Evolutionary conservation across 2,329 filamentous ascomycete genomes (phyloP).

Genomic region (Ophiostoma ips): DNA sequence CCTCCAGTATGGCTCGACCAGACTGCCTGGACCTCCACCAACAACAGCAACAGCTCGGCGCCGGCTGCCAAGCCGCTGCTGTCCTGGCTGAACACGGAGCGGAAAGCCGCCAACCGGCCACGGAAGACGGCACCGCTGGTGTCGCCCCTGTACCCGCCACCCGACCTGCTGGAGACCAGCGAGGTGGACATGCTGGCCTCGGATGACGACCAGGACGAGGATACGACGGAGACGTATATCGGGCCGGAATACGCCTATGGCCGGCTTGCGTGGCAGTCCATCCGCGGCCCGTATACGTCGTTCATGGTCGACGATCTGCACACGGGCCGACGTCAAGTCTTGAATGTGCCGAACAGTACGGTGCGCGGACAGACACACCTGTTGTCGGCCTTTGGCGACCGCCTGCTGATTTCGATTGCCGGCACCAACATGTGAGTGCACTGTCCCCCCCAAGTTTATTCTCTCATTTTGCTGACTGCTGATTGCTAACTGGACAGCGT

Average conservation of each 20-base stretch:
- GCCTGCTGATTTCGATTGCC: slow-evolving; percentile 4
- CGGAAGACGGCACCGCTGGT: neutral
- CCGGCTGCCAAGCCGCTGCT: no score
- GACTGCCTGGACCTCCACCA: neutral
- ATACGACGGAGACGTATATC: neutral
- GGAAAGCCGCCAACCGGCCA: neutral
- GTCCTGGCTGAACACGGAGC: neutral
- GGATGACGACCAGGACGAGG: neutral
- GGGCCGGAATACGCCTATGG: slow-evolving; percentile 11
- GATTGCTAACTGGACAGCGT: neutral
- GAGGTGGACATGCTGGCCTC: neutral
- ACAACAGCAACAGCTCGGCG: neutral
- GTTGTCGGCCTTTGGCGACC: slow-evolving; percentile 8
- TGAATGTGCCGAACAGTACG: neutral
- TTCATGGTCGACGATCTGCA: slow-evolving; percentile 12
- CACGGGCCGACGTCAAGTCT: slow-evolving; percentile 1
- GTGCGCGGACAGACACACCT: slow-evolving; percentile 6
- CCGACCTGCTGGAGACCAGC: neutral
- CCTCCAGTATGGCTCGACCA: neutral
- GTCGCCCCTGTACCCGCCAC: neutral
- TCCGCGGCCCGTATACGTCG: neutral
- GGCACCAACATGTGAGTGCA: slow-evolving; percentile 3
- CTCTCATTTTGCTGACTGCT: neutral
- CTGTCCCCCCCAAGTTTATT: no score
- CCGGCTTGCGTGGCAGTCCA: slow-evolving; percentile 10